A percentile compares a stretch with the other conserved stretches of the same genome.
These are phyloP conservation scores for Fraxinus ornus DNA, from an alignment of 305 asterid species.

Conservation along the genomic window DNA sequence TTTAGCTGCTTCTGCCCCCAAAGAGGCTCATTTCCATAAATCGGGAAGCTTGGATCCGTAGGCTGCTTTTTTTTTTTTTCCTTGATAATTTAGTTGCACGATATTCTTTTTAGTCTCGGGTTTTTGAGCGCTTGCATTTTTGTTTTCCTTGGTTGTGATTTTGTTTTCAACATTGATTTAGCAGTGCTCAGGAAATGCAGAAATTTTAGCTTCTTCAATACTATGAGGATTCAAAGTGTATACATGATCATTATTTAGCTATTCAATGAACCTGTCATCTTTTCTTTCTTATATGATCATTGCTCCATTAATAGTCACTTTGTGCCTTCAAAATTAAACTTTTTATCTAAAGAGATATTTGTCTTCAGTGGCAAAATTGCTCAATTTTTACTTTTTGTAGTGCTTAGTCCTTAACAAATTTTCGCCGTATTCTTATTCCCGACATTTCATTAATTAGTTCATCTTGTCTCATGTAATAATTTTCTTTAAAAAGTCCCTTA, in stretches of 20 bases:
- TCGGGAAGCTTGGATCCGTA: slow-evolving; percentile 31
- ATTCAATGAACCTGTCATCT: slow-evolving; percentile 43
- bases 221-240: slow-evolving; percentile 35
- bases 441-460: too few species aligned
- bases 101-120: slow-evolving; percentile 36
- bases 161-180: slow-evolving; percentile 22
- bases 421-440: too few species aligned
- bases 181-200: slow-evolving; percentile 36
- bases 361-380: background rate
- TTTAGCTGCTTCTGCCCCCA: slow-evolving; percentile 54
- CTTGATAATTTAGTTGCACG: slow-evolving; percentile 30
- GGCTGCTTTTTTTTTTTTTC: background rate
- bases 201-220: slow-evolving; percentile 29
- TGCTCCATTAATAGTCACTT: background rate
- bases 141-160: slow-evolving; percentile 18
- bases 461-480: too few species aligned
- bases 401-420: background rate
- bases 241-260: slow-evolving; percentile 43
- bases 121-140: slow-evolving; percentile 38
- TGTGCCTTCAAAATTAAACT: background rate
- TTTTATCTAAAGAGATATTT: background rate
- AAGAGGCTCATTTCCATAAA: slow-evolving; percentile 28
- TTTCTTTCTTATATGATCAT: slow-evolving; percentile 1
- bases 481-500: background rate
- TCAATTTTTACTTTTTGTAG: background rate